Base-by-base conservation (phyloP, 108 stramenopile species). In the Discostella stelligeroides region DNA sequence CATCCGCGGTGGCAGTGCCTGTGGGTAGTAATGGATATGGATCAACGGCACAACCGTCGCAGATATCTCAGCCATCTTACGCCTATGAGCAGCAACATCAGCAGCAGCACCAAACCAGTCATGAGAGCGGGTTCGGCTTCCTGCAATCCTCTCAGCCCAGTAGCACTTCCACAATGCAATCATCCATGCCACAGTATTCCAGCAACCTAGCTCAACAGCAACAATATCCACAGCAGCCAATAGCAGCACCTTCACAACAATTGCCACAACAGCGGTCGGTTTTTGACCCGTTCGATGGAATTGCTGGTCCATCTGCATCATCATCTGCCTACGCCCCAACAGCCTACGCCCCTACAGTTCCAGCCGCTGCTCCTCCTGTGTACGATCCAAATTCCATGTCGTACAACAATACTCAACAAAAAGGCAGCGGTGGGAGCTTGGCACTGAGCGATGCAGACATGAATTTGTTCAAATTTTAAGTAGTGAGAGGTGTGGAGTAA, bases 261-360 rank as follows among this genome's bases (percentile, higher is more conserved):
- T 25, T 10, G 5, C 24, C 38, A 42, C 60, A 45, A 15, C 15
- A 42, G 12, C 56, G 59, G 28, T 28, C 21, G 14, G 63, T 70
- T 1, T 79, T 79, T 62, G 77, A 79, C 60, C 77, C 77, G 13
- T 79, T 79, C 70, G 77, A 79, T 43, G 66, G 64, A 5, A 70
- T 78, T 45, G 38, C 75, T 18, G 14, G 27, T 5, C 54, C 45
- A 12, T 29, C 70, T 0, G 50, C 38, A 39, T 60, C 51, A 15
- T 29, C 43, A 28, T 14, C 28, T 12, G 11, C 47, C n/a, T 11
- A 29, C 30, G 7, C 40, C 21, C 12, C 65, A 10, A 37, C 1
- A 21, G 24, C 7, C 28, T 34, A 5, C 20, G 39, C 55, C 41
- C 43, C 39, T 46, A 8, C 67, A 42, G n/a, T 27, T 15, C 25